Evolutionary conservation across 2,329 filamentous ascomycete genomes (phyloP), one percentile per base, ranked within the genome.

Genomic region (Penicillium sp.): DNA sequence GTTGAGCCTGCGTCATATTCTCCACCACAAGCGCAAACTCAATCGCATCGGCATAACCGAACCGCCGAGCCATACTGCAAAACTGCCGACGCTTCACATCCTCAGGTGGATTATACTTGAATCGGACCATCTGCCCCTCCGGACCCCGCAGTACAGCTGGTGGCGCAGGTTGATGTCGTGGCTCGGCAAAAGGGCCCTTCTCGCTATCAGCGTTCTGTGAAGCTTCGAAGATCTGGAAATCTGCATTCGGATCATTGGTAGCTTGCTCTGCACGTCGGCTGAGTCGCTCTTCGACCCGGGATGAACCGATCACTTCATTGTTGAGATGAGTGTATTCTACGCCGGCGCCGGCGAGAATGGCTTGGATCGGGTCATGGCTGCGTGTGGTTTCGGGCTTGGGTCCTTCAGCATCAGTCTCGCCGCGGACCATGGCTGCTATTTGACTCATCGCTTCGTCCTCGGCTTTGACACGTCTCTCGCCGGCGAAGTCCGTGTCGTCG

Each of bases 271-370:
- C 95, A 45, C 86, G 87, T 22, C 88, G 88, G 49, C 90, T 93
- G 5, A 99, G 85, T 59, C 89, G 86, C 65, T 91, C 89, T 78
- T 99, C 95, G n/a, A 97, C 85, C 68, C 90, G 92, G n/a, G 90
- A 95, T 0, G 92, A 89, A 11, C 95, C 95, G 59, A 99, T 87
- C 14, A 99, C 93, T 76, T 99, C 93, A 1, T 91, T 92, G 73
- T 99, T 99, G 69, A 98, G 91, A 72, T 99, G 95, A 0, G 93
- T 96, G 75, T 99, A 99, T 71, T 95, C 89, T 0, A 99, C 93
- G 1, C 95, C 95, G 0, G 91, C 93, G 7, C 89, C 87, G 2
- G 91, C 87, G 1, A 99, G 85, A 63, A 99, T 98, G 2, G 93
- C 95, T 68, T 94, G 90, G 35, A 98, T 85, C 0, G 92, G 89